Percentiles rank a stretch among this genome's conserved stretches.
Evolutionary conservation across 2,329 filamentous ascomycete species (phyloP).

Genomic region (Diaporthe capsici): DNA sequence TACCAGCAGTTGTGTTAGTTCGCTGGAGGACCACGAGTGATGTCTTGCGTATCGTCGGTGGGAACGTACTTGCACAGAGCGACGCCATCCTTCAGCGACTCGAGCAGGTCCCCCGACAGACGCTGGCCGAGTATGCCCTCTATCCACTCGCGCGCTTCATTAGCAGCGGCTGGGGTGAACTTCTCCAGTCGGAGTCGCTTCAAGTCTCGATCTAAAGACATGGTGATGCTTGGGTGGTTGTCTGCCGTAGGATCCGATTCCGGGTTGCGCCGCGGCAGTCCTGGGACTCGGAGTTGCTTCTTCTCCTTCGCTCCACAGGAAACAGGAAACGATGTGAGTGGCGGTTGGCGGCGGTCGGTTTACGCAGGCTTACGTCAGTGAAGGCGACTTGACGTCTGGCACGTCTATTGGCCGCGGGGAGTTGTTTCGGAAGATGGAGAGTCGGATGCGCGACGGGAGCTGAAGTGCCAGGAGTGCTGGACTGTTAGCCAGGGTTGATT

Average conservation of each 20-base stretch:
- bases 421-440: background rate
- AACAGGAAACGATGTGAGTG: background rate
- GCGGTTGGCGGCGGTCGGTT: background rate
- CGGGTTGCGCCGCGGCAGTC: constrained; percentile 16
- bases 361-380: constrained; percentile 34
- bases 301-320: background rate
- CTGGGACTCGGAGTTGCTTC: constrained; percentile 6
- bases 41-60: background rate
- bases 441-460: constrained; percentile 8
- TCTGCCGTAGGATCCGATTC: background rate
- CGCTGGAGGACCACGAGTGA: background rate
- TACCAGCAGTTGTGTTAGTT: constrained; percentile 23
- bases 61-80: constrained; percentile 86
- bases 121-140: constrained; percentile 83
- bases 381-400: constrained; percentile 18
- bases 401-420: background rate
- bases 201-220: constrained; percentile 97
- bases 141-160: constrained; percentile 89
- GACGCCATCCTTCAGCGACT: constrained; percentile 90
- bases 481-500: constrained; percentile 24
- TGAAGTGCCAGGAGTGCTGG: background rate
- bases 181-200: constrained; percentile 91
- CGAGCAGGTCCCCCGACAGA: constrained; percentile 84
- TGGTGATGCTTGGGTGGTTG: constrained; percentile 54
- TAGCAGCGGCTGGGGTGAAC: constrained; percentile 91